phyloP scores from a whole-genome alignment of 176 grass and related monocot species.

The Aechmea fasciata region DNA sequence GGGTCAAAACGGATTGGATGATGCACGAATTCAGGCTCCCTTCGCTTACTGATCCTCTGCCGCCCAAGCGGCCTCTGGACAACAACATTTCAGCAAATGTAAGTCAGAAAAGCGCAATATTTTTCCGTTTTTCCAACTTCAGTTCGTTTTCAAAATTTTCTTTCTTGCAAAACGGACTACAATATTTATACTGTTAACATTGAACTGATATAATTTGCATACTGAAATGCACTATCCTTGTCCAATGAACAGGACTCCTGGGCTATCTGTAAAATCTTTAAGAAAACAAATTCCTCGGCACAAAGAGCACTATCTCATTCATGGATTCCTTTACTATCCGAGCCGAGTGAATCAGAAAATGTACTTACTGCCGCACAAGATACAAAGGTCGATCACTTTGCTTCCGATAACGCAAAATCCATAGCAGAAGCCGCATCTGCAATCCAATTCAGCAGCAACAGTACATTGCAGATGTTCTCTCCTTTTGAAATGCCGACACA shows the following conservation, averaged over 20 bases:
- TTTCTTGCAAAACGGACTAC: too few species aligned
- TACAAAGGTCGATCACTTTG: slow-evolving; percentile 23
- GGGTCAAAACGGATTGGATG: slow-evolving; percentile 97
- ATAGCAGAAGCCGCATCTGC: slow-evolving; percentile 30
- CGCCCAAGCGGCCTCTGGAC: slow-evolving; percentile 63
- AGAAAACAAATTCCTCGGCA: slow-evolving; percentile 72
- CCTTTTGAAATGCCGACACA: slow-evolving; percentile 20
- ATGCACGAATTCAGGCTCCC: slow-evolving; percentile 96
- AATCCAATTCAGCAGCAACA: slow-evolving; percentile 37
- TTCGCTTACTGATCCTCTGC: slow-evolving; percentile 48
- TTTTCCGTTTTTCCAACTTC: too few species aligned
- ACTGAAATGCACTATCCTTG: background rate
- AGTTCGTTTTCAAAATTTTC: too few species aligned
- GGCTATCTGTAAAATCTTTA: slow-evolving; percentile 97
- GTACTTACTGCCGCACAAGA: slow-evolving; percentile 23
- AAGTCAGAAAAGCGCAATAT: slow-evolving; percentile 9
- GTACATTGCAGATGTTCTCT: slow-evolving; percentile 26
- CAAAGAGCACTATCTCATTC: slow-evolving; percentile 80
- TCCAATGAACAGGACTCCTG: slow-evolving; percentile 69
- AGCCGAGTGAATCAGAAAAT: slow-evolving; percentile 29
- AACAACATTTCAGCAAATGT: slow-evolving; percentile 82
- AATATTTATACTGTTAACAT: background rate
- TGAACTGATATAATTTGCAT: background rate
- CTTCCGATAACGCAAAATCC: slow-evolving; percentile 41
- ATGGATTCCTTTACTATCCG: slow-evolving; percentile 43